These are phyloP conservation scores for Cardamine occulta DNA, from an alignment of 345 rosid species.

Conservation along the genomic window DNA sequence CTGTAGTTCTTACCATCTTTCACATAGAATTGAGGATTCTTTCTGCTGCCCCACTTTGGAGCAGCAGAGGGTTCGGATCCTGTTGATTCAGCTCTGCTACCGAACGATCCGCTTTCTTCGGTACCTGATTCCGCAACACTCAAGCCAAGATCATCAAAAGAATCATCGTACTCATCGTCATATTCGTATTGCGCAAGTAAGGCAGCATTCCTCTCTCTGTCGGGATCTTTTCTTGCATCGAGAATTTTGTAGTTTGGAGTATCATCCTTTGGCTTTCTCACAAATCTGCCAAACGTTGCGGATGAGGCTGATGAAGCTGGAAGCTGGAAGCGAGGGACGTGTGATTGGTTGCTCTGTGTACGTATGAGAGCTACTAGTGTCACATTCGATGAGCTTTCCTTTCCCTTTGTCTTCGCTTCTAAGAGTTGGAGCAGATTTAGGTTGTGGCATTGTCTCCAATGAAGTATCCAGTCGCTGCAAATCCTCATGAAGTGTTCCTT, in stretches of 20 bases:
- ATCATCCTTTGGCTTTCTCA: constrained; percentile 72
- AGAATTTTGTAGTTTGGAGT: constrained; percentile 51
- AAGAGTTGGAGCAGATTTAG: constrained; percentile 52
- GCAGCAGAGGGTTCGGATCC: constrained; percentile 45
- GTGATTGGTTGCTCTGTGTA: constrained; percentile 40
- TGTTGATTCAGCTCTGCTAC: constrained; percentile 47
- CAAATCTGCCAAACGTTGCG: constrained; percentile 67
- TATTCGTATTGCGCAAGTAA: constrained; percentile 78
- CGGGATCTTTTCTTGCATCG: constrained; percentile 55
- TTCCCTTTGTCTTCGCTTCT: constrained; percentile 77
- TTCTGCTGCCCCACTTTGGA: constrained; percentile 80
- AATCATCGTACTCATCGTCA: constrained; percentile 96
- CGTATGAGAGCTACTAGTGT: constrained; percentile 31
- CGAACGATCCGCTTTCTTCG: constrained; percentile 67
- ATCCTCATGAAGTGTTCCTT: constrained; percentile 87
- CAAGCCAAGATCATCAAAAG: constrained; percentile 91
- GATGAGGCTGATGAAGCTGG: constrained; percentile 55
- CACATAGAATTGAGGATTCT: constrained; percentile 79
- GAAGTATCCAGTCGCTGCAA: constrained; percentile 68
- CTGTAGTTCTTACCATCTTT: constrained; percentile 97
- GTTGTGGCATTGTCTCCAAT: constrained; percentile 58
- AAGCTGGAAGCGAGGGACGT: constrained; percentile 51
- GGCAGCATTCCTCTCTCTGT: constrained; percentile 57
- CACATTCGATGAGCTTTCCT: constrained; percentile 68
- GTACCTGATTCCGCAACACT: constrained; percentile 67